Conservation (phyloP, 306 rosid genomes). For the Castanea sativa region DNA sequence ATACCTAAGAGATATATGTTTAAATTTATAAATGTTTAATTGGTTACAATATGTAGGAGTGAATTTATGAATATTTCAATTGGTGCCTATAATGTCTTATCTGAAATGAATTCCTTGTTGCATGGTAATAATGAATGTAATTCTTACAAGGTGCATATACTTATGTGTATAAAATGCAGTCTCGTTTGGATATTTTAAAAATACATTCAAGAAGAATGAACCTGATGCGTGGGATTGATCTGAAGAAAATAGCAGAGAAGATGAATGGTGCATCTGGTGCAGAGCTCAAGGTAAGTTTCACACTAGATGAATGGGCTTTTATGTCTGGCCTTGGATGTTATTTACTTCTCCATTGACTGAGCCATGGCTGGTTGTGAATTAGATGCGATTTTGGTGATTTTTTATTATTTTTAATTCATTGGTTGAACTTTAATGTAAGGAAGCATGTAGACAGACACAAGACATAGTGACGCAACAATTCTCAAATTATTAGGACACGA, state of each 20-base stretch:
- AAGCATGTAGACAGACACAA: too few species aligned
- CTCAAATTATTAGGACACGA: too few species aligned
- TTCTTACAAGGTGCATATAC: not conserved
- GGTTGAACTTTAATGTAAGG: not conserved
- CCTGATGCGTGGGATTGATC: conserved; percentile 97
- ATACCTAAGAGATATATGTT: not conserved
- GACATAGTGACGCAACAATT: too few species aligned
- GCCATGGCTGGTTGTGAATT: not conserved
- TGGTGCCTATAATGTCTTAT: not conserved
- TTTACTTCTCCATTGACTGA: not conserved
- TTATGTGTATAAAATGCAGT: conserved; percentile 45
- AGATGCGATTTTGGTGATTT: not conserved
- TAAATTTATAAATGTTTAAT: not conserved
- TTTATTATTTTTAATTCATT: not conserved
- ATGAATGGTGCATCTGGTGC: conserved; percentile 99
- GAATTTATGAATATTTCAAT: not conserved
- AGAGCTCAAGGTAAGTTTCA: conserved; percentile 76
- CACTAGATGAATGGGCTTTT: conserved; percentile 3
- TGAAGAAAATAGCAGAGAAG: conserved; percentile 98
- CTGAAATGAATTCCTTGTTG: not conserved
- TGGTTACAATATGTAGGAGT: not conserved
- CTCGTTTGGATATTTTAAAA: conserved; percentile 90
- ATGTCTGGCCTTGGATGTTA: not conserved
- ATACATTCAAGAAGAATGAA: conserved; percentile 99
- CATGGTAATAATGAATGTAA: not conserved